Conservation (phyloP, 495 filamentous ascomycete genomes). For the Trichoderma gamsii region DNA sequence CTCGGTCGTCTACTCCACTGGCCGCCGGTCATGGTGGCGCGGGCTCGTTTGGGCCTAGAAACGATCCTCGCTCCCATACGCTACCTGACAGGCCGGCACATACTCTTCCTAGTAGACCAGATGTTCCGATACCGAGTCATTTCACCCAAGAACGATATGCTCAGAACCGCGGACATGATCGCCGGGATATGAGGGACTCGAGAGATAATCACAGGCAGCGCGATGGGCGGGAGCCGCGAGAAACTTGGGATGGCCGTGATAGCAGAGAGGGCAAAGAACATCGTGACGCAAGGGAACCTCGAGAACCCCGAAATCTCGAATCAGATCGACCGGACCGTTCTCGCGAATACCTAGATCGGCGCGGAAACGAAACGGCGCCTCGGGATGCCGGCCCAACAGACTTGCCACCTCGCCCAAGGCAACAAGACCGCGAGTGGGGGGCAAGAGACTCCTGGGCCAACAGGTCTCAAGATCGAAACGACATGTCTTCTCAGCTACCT, state of each 20-base stretch:
- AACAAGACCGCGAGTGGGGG: constrained; percentile 28
- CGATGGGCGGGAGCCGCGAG: constrained; percentile 26
- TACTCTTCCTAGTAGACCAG: constrained; percentile 40
- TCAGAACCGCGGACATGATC: constrained; percentile 27
- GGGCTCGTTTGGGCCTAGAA: constrained; percentile 16
- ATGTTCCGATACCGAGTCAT: constrained; percentile 36
- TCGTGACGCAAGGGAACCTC: constrained; percentile 34
- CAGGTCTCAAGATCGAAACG: not conserved
- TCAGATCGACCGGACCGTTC: constrained; percentile 24
- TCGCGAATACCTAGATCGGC: constrained; percentile 12
- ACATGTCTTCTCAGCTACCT: constrained; percentile 22
- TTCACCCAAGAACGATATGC: constrained; percentile 35
- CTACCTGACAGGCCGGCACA: constrained; percentile 32
- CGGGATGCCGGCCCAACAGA: not conserved
- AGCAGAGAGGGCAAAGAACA: constrained; percentile 21
- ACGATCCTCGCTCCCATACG: constrained; percentile 16
- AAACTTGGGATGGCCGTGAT: constrained; percentile 31
- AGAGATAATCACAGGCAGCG: constrained; percentile 21
- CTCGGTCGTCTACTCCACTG: constrained; percentile 17
- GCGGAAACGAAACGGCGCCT: not conserved
- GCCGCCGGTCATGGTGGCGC: constrained; percentile 14
- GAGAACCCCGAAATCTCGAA: constrained; percentile 24
- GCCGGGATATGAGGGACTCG: constrained; percentile 29
- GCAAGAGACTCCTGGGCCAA: constrained; percentile 26
- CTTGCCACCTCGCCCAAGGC: constrained; percentile 21